Percentiles rank a stretch among this genome's conserved stretches.
Evolutionary conservation across 2,329 filamentous ascomycete genomes (phyloP).

Genomic region (Orbilia quercus): DNA sequence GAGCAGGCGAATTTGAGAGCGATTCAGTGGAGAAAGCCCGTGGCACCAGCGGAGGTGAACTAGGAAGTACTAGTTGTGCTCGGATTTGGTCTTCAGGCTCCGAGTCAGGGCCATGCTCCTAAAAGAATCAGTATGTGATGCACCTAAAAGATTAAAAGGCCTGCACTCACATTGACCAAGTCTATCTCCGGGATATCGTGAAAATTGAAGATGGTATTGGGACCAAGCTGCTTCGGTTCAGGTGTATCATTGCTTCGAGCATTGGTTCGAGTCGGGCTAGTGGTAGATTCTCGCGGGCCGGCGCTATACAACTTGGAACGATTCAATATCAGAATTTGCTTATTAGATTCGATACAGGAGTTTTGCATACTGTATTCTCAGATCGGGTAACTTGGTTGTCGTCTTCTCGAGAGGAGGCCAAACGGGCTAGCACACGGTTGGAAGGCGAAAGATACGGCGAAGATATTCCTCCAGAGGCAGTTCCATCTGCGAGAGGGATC

Average conservation of each 20-base stretch:
- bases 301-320: slow-evolving; percentile 1
- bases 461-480: neutral
- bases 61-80: slow-evolving; percentile 20
- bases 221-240: neutral
- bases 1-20: slow-evolving; percentile 14
- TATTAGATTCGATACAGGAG: neutral
- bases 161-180: slow-evolving; percentile 39
- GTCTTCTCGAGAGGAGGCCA: neutral
- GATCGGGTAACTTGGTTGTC: neutral
- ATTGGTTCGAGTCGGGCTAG: slow-evolving; percentile 3
- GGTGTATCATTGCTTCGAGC: neutral
- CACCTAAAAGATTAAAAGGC: neutral
- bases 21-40: slow-evolving; percentile 4
- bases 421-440: neutral
- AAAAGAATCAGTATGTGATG: neutral
- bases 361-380: neutral
- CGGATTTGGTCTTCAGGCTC: slow-evolving; percentile 22
- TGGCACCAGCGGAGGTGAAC: slow-evolving; percentile 38
- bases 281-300: neutral
- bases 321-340: neutral
- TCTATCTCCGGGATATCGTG: slow-evolving; percentile 19
- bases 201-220: neutral
- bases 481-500: neutral
- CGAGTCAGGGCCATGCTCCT: slow-evolving; percentile 50
- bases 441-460: slow-evolving; percentile 9